These are phyloP conservation scores for Lycium ferocissimum DNA, from an alignment of 257 asterid species.

Conservation along the genomic window DNA sequence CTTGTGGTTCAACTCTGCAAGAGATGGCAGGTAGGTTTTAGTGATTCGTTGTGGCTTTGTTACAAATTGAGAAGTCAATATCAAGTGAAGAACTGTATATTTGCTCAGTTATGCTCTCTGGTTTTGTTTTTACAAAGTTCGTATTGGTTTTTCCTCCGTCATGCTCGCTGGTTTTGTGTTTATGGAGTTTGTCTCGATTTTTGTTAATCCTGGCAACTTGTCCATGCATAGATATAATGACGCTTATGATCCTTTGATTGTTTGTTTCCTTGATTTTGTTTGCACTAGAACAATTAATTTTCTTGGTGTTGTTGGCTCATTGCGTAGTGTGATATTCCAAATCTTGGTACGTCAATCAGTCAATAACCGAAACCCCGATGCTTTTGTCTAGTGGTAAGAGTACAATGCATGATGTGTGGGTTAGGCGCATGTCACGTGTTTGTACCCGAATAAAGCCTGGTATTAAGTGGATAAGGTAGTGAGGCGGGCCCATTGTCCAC, in stretches of 20 bases:
- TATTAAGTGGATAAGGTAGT: no score
- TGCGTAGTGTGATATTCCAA: not conserved
- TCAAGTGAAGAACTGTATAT: not conserved
- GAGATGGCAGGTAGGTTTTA: not conserved
- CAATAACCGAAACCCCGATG: not conserved
- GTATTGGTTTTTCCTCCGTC: not conserved
- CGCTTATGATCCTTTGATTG: not conserved
- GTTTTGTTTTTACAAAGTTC: not conserved
- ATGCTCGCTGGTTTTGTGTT: not conserved
- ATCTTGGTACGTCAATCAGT: not conserved
- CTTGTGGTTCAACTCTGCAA: not conserved
- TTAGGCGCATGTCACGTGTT: not conserved
- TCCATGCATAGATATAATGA: not conserved
- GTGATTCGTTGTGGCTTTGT: not conserved
- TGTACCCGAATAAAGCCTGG: not conserved
- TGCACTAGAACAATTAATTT: not conserved
- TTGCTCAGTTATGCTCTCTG: not conserved
- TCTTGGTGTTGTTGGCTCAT: not conserved
- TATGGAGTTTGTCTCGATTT: not conserved
- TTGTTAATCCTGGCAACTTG: not conserved
- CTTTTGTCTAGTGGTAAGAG: not conserved
- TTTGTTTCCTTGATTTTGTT: not conserved
- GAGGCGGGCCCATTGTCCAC: no score
- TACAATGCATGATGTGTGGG: not conserved
- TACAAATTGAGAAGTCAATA: not conserved